A percentile compares a stretch with the other conserved stretches of the same genome.
These are phyloP conservation scores for Alternaria gansuensis DNA, from an alignment of 2,329 filamentous ascomycete genomes.

Conservation along the genomic window DNA sequence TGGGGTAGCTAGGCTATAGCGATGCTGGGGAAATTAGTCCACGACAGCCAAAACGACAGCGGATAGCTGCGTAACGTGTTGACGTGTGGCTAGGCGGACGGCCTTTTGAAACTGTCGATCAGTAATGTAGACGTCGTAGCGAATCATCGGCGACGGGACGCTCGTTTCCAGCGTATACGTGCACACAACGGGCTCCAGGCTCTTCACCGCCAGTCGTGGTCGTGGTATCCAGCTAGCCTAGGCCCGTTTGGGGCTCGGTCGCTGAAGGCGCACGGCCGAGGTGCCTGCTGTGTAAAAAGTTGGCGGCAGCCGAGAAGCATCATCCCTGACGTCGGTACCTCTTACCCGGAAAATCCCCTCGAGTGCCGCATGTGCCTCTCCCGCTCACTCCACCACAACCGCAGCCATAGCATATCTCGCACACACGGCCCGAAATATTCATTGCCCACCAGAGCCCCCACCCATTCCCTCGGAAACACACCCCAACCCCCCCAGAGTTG, in stretches of 20 bases:
- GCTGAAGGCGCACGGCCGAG: slow-evolving; percentile 19
- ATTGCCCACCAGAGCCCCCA: slow-evolving; percentile 8
- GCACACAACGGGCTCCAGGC: slow-evolving; percentile 15
- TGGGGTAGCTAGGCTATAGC: slow-evolving; percentile 16
- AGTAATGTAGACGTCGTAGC: slow-evolving; percentile 4
- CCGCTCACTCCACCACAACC: slow-evolving; percentile 39
- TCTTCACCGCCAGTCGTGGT: slow-evolving; percentile 24
- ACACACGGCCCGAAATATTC: slow-evolving; percentile 10
- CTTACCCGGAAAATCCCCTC: slow-evolving; percentile 40
- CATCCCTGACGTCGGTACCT: slow-evolving; percentile 33
- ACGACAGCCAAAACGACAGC: slow-evolving; percentile 10
- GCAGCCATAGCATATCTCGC: slow-evolving; percentile 12
- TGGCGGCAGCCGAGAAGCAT: slow-evolving; percentile 26
- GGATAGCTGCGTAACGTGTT: slow-evolving; percentile 11
- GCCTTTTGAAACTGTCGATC: slow-evolving; percentile 16
- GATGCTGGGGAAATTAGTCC: slow-evolving; percentile 11
- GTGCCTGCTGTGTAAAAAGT: slow-evolving; percentile 30
- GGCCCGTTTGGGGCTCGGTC: neutral
- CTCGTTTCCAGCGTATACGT: slow-evolving; percentile 5
- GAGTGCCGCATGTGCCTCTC: slow-evolving; percentile 19
- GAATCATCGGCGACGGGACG: slow-evolving; percentile 8
- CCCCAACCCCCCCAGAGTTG: slow-evolving; percentile 25
- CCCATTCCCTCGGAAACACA: slow-evolving; percentile 12
- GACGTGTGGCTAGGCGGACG: slow-evolving; percentile 9
- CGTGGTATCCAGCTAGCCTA: slow-evolving; percentile 8